A percentile compares a stretch with the other conserved stretches of the same genome.
Evolutionary conservation across 345 rosid genomes (phyloP).

Genomic region (Citrus inodora): DNA sequence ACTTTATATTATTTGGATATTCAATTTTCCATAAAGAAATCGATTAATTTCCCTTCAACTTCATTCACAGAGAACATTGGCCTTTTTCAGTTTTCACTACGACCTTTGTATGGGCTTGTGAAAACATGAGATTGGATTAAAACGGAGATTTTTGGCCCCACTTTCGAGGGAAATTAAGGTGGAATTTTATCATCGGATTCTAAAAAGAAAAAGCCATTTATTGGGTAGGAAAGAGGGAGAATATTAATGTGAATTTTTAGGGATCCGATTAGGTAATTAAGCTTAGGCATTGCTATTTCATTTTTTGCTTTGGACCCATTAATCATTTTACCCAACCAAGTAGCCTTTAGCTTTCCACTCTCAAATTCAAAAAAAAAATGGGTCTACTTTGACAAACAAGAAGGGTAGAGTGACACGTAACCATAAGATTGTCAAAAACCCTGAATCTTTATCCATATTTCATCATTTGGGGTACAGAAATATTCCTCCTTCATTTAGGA

Average conservation of each 20-base stretch:
- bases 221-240: not conserved
- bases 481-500: not conserved
- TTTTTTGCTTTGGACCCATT: constrained; percentile 7
- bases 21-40: not conserved
- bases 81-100: too few relatives aligned
- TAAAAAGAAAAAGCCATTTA: not conserved
- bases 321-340: constrained; percentile 5
- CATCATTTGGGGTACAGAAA: not conserved
- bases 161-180: not conserved
- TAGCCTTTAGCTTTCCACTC: not conserved
- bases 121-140: not conserved
- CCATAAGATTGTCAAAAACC: not conserved
- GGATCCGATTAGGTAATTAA: not conserved
- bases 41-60: not conserved
- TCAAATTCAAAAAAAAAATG: not conserved
- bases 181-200: constrained; percentile 12
- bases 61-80: not conserved
- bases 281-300: too few relatives aligned
- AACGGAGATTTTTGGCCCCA: not conserved
- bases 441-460: not conserved
- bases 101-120: not conserved
- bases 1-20: not conserved
- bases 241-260: not conserved
- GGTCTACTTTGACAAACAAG: not conserved
- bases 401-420: not conserved